These are phyloP conservation scores for Elaeis guineensis DNA, from an alignment of 176 grass and related monocot species.

Conservation along the genomic window DNA sequence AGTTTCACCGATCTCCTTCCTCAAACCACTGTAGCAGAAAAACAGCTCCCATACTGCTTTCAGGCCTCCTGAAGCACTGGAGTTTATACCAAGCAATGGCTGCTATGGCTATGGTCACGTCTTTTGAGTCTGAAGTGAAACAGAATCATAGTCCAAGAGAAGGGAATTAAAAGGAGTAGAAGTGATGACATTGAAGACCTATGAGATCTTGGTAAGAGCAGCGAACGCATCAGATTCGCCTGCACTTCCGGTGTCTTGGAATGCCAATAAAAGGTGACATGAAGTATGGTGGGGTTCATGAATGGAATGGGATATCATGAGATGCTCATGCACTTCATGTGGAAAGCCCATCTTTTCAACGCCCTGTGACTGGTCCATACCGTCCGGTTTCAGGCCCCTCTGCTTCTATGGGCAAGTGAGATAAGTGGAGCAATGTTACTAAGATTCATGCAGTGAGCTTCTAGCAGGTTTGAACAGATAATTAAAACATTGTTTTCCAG, in stretches of 20 bases:
- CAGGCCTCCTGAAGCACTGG: conserved; percentile 87
- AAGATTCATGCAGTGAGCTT: conserved; percentile 6
- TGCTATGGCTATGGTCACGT: not conserved
- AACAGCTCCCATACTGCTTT: conserved; percentile 91
- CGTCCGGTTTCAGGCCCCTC: conserved; percentile 36
- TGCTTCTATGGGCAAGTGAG: conserved; percentile 54
- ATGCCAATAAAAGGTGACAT: conserved; percentile 74
- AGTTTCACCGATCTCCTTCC: conserved; percentile 71
- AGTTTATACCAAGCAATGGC: conserved; percentile 3
- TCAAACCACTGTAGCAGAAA: conserved; percentile 48
- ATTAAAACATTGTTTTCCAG: not conserved
- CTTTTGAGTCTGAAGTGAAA: conserved; percentile 18
- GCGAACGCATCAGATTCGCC: conserved; percentile 80
- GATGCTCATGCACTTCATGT: conserved; percentile 72
- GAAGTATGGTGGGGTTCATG: conserved; percentile 67
- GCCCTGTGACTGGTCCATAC: conserved; percentile 54
- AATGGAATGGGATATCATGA: conserved; percentile 43
- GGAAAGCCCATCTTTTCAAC: conserved; percentile 55
- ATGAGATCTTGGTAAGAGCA: conserved; percentile 58
- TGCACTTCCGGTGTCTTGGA: conserved; percentile 73
- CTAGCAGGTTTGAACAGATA: not conserved
- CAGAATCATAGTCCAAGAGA: conserved; percentile 38
- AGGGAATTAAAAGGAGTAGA: conserved; percentile 15
- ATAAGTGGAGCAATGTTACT: conserved; percentile 17
- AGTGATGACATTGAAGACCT: conserved; percentile 14